A percentile compares a stretch with the other conserved stretches of the same genome.
Conservation (phyloP, 805 yeast species). For the Myxozyma vanderwaltii region DNA sequence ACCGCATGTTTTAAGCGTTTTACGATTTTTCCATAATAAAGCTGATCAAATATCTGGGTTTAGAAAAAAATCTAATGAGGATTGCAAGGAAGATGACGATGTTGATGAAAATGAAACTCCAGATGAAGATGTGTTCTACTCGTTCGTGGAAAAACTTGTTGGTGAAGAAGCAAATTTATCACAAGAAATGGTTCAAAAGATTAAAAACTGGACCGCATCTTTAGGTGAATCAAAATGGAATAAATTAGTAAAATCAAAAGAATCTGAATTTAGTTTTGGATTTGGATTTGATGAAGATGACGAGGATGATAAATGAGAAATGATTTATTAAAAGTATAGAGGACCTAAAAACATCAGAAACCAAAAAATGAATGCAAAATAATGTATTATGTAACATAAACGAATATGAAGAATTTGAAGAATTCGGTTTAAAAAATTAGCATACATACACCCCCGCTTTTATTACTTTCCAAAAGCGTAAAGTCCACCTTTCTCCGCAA, state of each 20-base stretch:
- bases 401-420: too few relatives aligned
- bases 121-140: constrained; percentile 45
- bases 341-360: background rate
- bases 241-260: constrained; percentile 42
- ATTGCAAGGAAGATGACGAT: constrained; percentile 44
- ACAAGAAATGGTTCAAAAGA: constrained; percentile 37
- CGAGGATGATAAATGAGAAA: background rate
- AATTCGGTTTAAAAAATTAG: too few relatives aligned
- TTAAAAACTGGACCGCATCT: constrained; percentile 31
- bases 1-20: constrained; percentile 57
- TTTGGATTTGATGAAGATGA: constrained; percentile 35
- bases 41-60: constrained; percentile 80
- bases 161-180: constrained; percentile 26
- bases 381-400: too few relatives aligned
- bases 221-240: constrained; percentile 55
- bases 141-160: constrained; percentile 44
- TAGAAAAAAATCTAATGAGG: constrained; percentile 1
- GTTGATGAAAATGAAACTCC: constrained; percentile 37
- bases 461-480: constrained; percentile 48
- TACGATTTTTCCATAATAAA: constrained; percentile 67
- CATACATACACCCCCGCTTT: too few relatives aligned
- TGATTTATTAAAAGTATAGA: background rate
- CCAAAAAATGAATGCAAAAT: background rate
- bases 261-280: constrained; percentile 46
- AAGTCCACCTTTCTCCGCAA: constrained; percentile 61